phyloP scores from a whole-genome alignment of 2,329 filamentous ascomycete genomes.

The Ascochyta rabiei region DNA sequence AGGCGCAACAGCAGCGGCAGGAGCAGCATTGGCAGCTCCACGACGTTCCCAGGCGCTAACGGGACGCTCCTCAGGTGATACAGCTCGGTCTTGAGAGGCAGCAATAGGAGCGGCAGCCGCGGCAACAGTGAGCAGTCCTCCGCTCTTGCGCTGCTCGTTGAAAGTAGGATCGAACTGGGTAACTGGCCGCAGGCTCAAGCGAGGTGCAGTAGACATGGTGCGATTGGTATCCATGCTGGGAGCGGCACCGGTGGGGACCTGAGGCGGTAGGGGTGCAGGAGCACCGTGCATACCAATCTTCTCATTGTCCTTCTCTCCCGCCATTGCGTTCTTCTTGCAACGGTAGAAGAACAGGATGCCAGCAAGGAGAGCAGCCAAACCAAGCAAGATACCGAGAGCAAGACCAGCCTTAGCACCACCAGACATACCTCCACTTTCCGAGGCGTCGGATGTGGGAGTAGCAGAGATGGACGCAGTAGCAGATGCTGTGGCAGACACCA shows the following conservation, averaged over 20 bases:
- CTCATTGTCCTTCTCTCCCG: constrained; percentile 52
- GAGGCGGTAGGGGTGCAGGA: constrained; percentile 36
- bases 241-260: constrained; percentile 23
- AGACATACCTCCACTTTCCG: constrained; percentile 49
- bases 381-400: constrained; percentile 78
- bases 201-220: constrained; percentile 68
- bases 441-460: constrained; percentile 30
- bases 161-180: constrained; percentile 81
- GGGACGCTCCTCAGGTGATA: constrained; percentile 23
- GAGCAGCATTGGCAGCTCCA: constrained; percentile 50
- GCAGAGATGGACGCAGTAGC: constrained; percentile 34
- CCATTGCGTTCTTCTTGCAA: constrained; percentile 69
- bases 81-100: constrained; percentile 22
- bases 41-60: constrained; percentile 50
- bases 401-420: constrained; percentile 75
- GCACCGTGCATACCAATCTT: constrained; percentile 44
- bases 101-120: constrained; percentile 35
- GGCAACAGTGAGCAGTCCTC: constrained; percentile 42
- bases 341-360: constrained; percentile 74
- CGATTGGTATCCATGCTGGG: constrained; percentile 52
- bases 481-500: constrained; percentile 30
- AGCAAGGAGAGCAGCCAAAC: constrained; percentile 69
- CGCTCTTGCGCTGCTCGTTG: constrained; percentile 50
- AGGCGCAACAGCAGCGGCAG: constrained; percentile 44
- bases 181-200: constrained; percentile 81